Evolutionary conservation across 345 rosid species (phyloP), one percentile per base, ranked within the genome.

Genomic region (Iberis pinnata): DNA sequence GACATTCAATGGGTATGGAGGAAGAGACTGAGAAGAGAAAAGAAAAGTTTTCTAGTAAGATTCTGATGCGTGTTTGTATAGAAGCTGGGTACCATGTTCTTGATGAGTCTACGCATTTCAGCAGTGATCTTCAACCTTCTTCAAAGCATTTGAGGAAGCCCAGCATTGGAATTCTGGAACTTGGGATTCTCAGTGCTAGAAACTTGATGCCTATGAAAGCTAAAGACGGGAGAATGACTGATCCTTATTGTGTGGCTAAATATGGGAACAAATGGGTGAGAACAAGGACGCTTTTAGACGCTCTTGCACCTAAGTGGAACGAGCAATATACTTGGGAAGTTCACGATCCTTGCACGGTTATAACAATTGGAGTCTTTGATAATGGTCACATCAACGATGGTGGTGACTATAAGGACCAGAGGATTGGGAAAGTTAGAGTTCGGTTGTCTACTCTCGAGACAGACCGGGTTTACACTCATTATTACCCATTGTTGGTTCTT

Each of bases 281-380:
- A 9, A 93, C 97, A 7, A 80, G 99, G 54, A 93, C 97, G 5
- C 80, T 93, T 31, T 81, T 93, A 2, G 87, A 88, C 53, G 83
- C 87, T 2, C 69, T 86, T 69, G 49, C 58, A 5, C 97, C 99
- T 18, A 67, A 70, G 61, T 93, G 99, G 99, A 82, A 93, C 26
- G 99, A 88, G 80, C 94, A 80, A 49, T 93, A 88, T 52, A 93
- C 95, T 8, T 93, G 99, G 97, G 99, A 93, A 53, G 97, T 88
- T 25, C 75, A 64, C 45, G 99, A 93, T 71, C 89, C 97, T 1
- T 88, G 97, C 56, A 93, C 99, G 0, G 95, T 88, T 16, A 74
- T 93, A 61, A 86, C 97, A n/a, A 64, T 93, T 37, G 95, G 87
- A 22, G 94, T 93, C 5, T 93, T 83, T 49, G 99, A 93, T 52